A percentile compares a stretch with the other conserved stretches of the same genome.
Conservation (phyloP, 2,329 filamentous ascomycete genomes). For the Colletotrichum euphorbiae region DNA sequence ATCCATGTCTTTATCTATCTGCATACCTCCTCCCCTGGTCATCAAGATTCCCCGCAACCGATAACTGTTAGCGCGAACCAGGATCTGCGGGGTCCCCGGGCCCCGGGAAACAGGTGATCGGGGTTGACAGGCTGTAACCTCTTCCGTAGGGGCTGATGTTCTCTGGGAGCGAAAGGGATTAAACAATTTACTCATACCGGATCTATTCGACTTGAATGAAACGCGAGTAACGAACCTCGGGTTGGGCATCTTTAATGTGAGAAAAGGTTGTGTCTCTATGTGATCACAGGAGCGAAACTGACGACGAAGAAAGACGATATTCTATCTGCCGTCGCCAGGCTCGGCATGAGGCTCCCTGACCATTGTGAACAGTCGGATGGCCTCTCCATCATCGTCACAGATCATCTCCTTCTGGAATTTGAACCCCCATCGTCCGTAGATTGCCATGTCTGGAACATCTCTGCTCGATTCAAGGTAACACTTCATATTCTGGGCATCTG, state of each 20-base stretch:
- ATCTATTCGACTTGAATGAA: too few relatives aligned
- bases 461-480: conserved; percentile 80
- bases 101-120: neutral
- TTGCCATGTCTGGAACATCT: conserved; percentile 74
- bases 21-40: neutral
- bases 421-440: conserved; percentile 79
- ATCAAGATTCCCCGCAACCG: neutral
- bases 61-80: neutral
- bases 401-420: conserved; percentile 72
- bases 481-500: conserved; percentile 71
- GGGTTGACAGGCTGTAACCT: neutral
- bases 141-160: too few relatives aligned
- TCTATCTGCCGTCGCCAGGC: conserved; percentile 25
- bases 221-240: too few relatives aligned
- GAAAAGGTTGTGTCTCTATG: too few relatives aligned
- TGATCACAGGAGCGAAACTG: too few relatives aligned
- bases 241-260: too few relatives aligned
- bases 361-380: conserved; percentile 64
- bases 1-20: neutral
- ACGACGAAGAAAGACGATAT: too few relatives aligned
- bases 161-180: too few relatives aligned
- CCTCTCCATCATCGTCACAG: conserved; percentile 71
- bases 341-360: conserved; percentile 52
- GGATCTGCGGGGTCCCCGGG: neutral
- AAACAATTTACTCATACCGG: too few relatives aligned